Base-by-base conservation (phyloP, 2,329 filamentous ascomycete genomes). In the Hirsutella thompsonii region DNA sequence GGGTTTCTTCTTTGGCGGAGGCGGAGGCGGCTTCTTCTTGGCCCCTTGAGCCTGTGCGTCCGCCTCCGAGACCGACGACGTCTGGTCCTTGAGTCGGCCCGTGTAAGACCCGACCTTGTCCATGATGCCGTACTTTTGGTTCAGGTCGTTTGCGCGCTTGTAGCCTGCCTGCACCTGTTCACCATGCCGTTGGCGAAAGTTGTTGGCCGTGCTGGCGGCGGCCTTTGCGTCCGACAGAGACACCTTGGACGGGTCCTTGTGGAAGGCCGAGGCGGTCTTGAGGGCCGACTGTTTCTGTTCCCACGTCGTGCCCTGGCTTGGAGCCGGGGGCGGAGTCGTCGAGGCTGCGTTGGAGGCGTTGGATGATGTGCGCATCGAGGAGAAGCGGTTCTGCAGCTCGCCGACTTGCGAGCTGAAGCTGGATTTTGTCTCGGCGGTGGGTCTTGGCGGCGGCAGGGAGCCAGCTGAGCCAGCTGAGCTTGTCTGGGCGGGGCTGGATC, bases 151-250 rank as follows among this genome's bases (percentile, higher is more conserved):
- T 4, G 78, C 77, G 18, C 67, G 69, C 51, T 68, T 64, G 50
- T 70, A 67, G 0, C 80, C 80, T 5, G 72, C 62, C 1, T 74
- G 70, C 5, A 83, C 73, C 54, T 84, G 77, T 16, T 81, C 80
- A 3, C 79, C 75, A 50, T 86, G 80, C 21, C 79, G 64, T 54
- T 84, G 75, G 13, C 79, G 76, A 56, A 87, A 83, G 52, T 81
- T 81, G 47, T 76, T 79, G 32, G 73, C 72, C 30, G 77, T 82
- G 21, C 68, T 66, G 1, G 74, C 79, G 13, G 77, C 73, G 32
- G 67, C 60, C 44, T 65, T 68, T 8, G 73, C 67, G 51, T 84
- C 77, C 4, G 73, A 61, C 2, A 79, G 47, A 0, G 75, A 78
- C 2, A 81, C 74, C 1, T 72, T 72, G 3, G 73, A 70, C 2